phyloP scores from a whole-genome alignment of 495 filamentous ascomycete species.

The Bryoglossum gracile region DNA sequence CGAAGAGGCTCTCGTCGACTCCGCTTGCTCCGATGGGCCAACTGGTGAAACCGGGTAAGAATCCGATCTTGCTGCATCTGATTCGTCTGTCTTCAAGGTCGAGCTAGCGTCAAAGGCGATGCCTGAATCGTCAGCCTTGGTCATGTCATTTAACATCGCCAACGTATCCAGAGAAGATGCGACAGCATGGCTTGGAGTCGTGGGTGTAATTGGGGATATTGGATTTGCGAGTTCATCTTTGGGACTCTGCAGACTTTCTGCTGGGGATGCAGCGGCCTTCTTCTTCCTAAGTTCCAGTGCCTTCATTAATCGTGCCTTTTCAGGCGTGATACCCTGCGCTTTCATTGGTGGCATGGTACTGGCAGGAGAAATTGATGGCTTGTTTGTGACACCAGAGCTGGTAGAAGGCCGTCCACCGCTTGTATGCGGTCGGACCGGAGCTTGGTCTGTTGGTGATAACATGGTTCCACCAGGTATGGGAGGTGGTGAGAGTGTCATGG shows the following conservation, averaged over 20 bases:
- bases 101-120: constrained; percentile 23
- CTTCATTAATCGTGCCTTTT: constrained; percentile 89
- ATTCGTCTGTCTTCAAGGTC: constrained; percentile 23
- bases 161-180: constrained; percentile 19
- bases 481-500: constrained; percentile 41
- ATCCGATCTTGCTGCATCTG: constrained; percentile 30
- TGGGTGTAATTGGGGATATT: neutral
- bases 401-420: constrained; percentile 39
- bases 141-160: constrained; percentile 18
- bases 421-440: constrained; percentile 22
- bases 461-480: constrained; percentile 24
- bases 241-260: constrained; percentile 17
- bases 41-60: constrained; percentile 44
- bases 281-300: constrained; percentile 84
- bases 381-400: constrained; percentile 43
- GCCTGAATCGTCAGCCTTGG: constrained; percentile 21
- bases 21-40: constrained; percentile 40
- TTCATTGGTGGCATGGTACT: constrained; percentile 37
- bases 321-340: constrained; percentile 66
- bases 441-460: neutral
- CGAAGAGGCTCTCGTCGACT: constrained; percentile 48
- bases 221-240: constrained; percentile 1
- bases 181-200: constrained; percentile 1
- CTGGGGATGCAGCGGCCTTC: constrained; percentile 43
- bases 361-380: constrained; percentile 27